Base-by-base conservation (phyloP, 306 rosid species). In the Hippophae rhamnoides region DNA sequence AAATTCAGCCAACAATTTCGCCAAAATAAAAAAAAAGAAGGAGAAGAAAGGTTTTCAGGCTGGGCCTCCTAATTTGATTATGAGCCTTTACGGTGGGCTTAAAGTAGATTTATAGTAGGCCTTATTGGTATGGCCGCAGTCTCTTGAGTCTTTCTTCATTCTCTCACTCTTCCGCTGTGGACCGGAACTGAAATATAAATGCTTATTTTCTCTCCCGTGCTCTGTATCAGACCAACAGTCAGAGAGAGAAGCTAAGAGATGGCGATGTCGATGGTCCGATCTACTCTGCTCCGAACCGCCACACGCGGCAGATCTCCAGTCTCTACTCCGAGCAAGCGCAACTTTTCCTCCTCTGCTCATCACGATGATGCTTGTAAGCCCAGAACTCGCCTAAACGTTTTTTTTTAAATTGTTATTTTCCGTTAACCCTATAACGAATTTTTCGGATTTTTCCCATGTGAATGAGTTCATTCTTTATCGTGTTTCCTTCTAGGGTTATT, bases 301-400 rank as follows among this genome's bases (percentile, higher is more conserved):
- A 55, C 81, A 7, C 86, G 84, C 7, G 64, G 81, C 7, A 83
- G 78, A 6, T 65, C 84, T 71, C 76, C 76, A 26, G 6, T 51
- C 57, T 41, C 86, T 8, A 61, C 75, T 40, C 60, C 72, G 57
- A 65, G 86, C 5, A 83, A 76, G 63, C 78, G 90, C 50, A 76
- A 72, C 69, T 82, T 76, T 55, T 56, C 94, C 51, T 79, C 88
- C 61, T 69, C 94, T n/a, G 77, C 60, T 60, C 76, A 64, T 13
- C 94, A 88, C 74, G 84, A 85, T 55, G 96, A 88, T 60, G 90
- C 76, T 41, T 60, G 96, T 88, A 63, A 70, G 49, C 51, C 62
- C 57, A 27, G 54, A 45, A 43, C 54, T 49, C 51, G 62, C 65
- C 43, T 57, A 47, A 52, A 41, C 54, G 0, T 41, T 5, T 40